A percentile compares a stretch with the other conserved stretches of the same genome.
These are phyloP conservation scores for Delitschia confertaspora DNA, from an alignment of 495 filamentous ascomycete species.

Conservation along the genomic window DNA sequence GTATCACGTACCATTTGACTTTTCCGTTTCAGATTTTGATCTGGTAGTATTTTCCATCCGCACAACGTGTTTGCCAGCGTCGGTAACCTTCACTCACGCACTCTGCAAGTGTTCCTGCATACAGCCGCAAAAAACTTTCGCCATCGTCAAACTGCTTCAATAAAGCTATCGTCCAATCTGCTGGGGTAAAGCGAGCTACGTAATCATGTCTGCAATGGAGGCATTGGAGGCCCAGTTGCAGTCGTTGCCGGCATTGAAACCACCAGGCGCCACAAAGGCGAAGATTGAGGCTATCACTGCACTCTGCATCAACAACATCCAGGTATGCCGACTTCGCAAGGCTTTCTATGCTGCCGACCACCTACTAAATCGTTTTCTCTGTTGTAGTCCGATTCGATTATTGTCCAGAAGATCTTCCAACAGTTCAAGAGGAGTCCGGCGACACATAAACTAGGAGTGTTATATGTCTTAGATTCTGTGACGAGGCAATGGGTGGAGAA, in stretches of 20 bases:
- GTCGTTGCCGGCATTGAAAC: conserved; percentile 81
- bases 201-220: conserved; percentile 69
- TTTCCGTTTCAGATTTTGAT: conserved; percentile 9
- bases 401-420: conserved; percentile 91
- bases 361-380: conserved; percentile 34
- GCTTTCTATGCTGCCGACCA: conserved; percentile 1
- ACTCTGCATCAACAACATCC: conserved; percentile 80
- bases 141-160: not conserved
- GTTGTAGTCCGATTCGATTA: conserved; percentile 79
- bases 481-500: conserved; percentile 96
- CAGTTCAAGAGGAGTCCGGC: conserved; percentile 93
- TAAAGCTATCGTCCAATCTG: conserved; percentile 1
- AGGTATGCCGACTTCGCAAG: conserved; percentile 57
- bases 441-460: conserved; percentile 95
- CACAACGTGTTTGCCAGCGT: conserved; percentile 13
- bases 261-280: conserved; percentile 85
- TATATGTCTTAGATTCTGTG: conserved; percentile 99
- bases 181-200: conserved; percentile 13
- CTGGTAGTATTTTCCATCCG: conserved; percentile 6
- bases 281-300: conserved; percentile 79
- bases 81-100: not conserved
- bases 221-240: conserved; percentile 86
- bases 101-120: conserved; percentile 1
- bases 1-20: conserved; percentile 19
- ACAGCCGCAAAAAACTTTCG: conserved; percentile 1